phyloP scores from a whole-genome alignment of 2,329 filamentous ascomycete species.

The Xylaria digitata region DNA sequence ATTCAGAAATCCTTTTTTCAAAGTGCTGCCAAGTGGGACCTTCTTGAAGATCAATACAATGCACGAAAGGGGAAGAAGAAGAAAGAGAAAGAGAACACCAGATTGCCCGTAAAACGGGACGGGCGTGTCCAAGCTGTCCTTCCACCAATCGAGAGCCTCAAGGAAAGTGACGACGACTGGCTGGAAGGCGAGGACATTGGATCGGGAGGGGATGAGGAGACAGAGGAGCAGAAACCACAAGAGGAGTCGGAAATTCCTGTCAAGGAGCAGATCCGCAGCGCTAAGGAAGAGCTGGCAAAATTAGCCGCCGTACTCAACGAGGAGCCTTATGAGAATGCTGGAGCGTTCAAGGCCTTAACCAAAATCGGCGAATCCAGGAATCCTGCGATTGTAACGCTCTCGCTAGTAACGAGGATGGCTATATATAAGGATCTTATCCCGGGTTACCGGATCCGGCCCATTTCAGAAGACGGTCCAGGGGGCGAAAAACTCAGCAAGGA shows the following conservation, averaged over 20 bases:
- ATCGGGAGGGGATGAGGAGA: slow-evolving; percentile 55
- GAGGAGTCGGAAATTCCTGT: slow-evolving; percentile 73
- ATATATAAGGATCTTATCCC: slow-evolving; percentile 97
- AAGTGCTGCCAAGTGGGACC: slow-evolving; percentile 84
- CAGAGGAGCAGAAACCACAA: slow-evolving; percentile 48
- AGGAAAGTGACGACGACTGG: slow-evolving; percentile 71
- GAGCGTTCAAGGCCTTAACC: slow-evolving; percentile 80
- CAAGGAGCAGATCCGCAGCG: slow-evolving; percentile 82
- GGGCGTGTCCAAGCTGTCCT: slow-evolving; percentile 74
- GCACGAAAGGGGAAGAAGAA: slow-evolving; percentile 82
- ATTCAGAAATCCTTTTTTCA: slow-evolving; percentile 75
- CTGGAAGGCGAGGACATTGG: slow-evolving; percentile 70
- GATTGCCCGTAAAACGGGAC: slow-evolving; percentile 86
- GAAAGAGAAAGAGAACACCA: slow-evolving; percentile 74
- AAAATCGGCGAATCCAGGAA: slow-evolving; percentile 78
- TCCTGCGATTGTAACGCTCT: slow-evolving; percentile 83
- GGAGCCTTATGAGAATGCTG: slow-evolving; percentile 89
- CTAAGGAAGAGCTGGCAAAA: slow-evolving; percentile 91
- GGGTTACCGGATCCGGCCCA: slow-evolving; percentile 90
- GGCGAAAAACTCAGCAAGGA: slow-evolving; percentile 91
- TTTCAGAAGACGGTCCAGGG: slow-evolving; percentile 77
- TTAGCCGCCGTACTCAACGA: slow-evolving; percentile 86
- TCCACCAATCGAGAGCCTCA: slow-evolving; percentile 68
- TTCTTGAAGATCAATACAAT: slow-evolving; percentile 83
- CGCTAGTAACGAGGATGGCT: slow-evolving; percentile 85